These are phyloP conservation scores for Manihot esculenta DNA, from an alignment of 441 rosid species.

Conservation along the genomic window DNA sequence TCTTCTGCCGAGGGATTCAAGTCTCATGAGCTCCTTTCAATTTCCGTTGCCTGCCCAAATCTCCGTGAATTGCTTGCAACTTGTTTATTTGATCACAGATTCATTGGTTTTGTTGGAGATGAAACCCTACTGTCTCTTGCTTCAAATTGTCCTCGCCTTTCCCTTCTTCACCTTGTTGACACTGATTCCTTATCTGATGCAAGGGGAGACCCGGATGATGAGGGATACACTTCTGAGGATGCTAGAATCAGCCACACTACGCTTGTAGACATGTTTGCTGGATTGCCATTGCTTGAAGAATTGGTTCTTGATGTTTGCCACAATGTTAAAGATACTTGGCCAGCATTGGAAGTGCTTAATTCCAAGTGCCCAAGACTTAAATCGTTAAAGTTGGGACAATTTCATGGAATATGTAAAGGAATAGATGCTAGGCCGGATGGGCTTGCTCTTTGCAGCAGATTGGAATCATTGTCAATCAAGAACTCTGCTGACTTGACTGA, in stretches of 20 bases:
- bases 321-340: conserved; percentile 53
- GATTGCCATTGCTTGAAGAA: conserved; percentile 50
- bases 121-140: conserved; percentile 58
- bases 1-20: conserved; percentile 63
- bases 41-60: conserved; percentile 56
- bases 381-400: conserved; percentile 56
- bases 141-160: conserved; percentile 47
- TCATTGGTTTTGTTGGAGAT: conserved; percentile 60
- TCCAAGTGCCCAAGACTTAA: conserved; percentile 51
- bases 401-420: conserved; percentile 63
- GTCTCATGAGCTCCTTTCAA: conserved; percentile 55
- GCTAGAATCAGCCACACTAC: conserved; percentile 43
- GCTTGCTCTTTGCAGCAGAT: conserved; percentile 54
- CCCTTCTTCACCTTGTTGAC: conserved; percentile 59
- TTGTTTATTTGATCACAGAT: conserved; percentile 72
- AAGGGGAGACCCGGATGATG: conserved; percentile 48
- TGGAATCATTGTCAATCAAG: conserved; percentile 53
- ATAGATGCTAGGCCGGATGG: conserved; percentile 57
- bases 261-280: conserved; percentile 44
- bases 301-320: conserved; percentile 59
- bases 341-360: conserved; percentile 53
- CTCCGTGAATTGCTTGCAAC: conserved; percentile 51
- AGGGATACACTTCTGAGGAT: conserved; percentile 46
- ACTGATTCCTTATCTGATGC: conserved; percentile 41
- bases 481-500: conserved; percentile 62